These are phyloP conservation scores for Candida alai DNA, from an alignment of 805 yeast genomes.

Conservation along the genomic window DNA sequence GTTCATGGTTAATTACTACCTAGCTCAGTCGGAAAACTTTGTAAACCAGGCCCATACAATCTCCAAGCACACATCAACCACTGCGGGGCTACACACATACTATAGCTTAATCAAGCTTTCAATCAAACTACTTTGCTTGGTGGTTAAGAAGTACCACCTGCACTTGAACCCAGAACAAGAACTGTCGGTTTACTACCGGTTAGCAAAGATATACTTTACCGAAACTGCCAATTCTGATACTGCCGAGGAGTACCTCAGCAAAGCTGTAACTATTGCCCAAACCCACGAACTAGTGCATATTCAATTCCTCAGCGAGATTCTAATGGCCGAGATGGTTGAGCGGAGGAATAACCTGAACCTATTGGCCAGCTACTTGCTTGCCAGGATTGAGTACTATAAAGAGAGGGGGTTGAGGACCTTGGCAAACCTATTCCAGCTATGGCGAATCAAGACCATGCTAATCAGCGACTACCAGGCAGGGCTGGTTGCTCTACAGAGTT, in stretches of 20 bases:
- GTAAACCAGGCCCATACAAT: slow-evolving; percentile 19
- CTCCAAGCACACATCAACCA: slow-evolving; percentile 15
- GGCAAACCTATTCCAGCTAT: slow-evolving; percentile 25
- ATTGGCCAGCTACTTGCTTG: slow-evolving; percentile 28
- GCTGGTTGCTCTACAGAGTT: slow-evolving; percentile 14
- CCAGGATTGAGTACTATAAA: slow-evolving; percentile 18
- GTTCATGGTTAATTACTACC: slow-evolving; percentile 12
- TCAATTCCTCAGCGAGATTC: slow-evolving; percentile 29
- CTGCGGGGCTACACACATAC: slow-evolving; percentile 20
- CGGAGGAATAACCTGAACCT: slow-evolving; percentile 17
- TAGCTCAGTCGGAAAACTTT: slow-evolving; percentile 19
- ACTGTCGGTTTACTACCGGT: slow-evolving; percentile 28
- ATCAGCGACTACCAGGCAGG: slow-evolving; percentile 23
- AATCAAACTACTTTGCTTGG: slow-evolving; percentile 32
- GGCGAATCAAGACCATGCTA: slow-evolving; percentile 28
- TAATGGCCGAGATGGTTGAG: slow-evolving; percentile 36
- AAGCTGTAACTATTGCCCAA: slow-evolving; percentile 26
- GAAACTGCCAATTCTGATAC: slow-evolving; percentile 40
- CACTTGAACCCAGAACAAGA: slow-evolving; percentile 28
- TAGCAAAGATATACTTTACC: slow-evolving; percentile 33
- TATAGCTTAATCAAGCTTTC: slow-evolving; percentile 30
- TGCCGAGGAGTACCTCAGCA: slow-evolving; percentile 38
- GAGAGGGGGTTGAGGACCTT: slow-evolving; percentile 13
- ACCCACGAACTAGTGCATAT: slow-evolving; percentile 10
- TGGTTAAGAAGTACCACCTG: slow-evolving; percentile 25